Evolutionary conservation across 257 asterid species (phyloP), one percentile per base, ranked within the genome.

Genomic region (Solanum peruvianum): DNA sequence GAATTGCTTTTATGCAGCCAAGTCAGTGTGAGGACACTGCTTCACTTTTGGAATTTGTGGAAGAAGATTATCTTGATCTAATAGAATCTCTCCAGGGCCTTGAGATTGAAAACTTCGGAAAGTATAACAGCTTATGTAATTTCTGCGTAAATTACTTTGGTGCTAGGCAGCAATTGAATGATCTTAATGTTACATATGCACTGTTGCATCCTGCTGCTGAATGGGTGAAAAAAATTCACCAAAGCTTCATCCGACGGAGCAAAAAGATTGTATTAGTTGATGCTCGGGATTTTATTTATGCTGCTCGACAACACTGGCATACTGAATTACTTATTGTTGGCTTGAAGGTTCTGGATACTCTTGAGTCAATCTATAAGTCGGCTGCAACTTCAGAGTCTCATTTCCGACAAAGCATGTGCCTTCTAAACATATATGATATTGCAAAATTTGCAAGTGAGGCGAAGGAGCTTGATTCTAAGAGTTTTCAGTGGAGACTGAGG

Each of bases 61-160:
- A 93, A 87, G 81, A 87, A 37, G 23, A 78, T 66, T 2, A 60
- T 81, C 58, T 78, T 75, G 87, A 88, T 42, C 62, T 94, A 14
- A 56, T 91, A 23, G 90, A 89, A 21, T 91, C 91, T 71, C 89
- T 93, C 1, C 87, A 87, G 27, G 82, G 76, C 81, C 86, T 95
- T 15, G 91, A 86, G 20, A 11, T 29, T 20, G 56, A 72, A 37
- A 72, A 88, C 25, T 72, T 80, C 33, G 16, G 86, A 12, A 6
- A 77, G 52, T 64, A 67, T 31, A 85, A 56, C 27, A 88, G 58
- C 52, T 62, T 44, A 7, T 87, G 70, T 6, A 87, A 87, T 27
- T 90, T 93, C 87, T 91, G 93, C 86, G 73, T 90, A 83, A 82
- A 80, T 45, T 94, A 90, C 89, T 94, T 94, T 85, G 98, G 98